Percentiles rank a stretch among this genome's conserved stretches.
These are phyloP conservation scores for Hapsidospora chrysogenum DNA, from an alignment of 495 filamentous ascomycete species.

Conservation along the genomic window DNA sequence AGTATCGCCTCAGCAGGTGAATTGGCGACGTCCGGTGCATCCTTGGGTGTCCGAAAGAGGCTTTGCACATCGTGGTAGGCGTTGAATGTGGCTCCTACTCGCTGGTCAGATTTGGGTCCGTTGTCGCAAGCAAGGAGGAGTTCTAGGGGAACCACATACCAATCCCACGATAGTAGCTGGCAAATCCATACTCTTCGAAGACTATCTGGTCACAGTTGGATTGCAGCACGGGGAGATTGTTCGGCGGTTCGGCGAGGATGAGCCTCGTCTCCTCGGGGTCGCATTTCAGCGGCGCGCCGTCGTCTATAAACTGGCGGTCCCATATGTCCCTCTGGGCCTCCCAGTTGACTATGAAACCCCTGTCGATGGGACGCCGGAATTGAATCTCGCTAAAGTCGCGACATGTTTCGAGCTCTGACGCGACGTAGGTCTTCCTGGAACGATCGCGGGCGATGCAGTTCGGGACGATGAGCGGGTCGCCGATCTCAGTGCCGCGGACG, in stretches of 20 bases:
- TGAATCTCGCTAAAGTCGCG: constrained; percentile 78
- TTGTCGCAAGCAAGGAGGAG: constrained; percentile 1
- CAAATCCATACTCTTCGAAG: constrained; percentile 96
- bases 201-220: constrained; percentile 88
- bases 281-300: constrained; percentile 46
- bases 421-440: constrained; percentile 61
- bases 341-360: constrained; percentile 93
- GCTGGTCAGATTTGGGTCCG: constrained; percentile 4
- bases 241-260: constrained; percentile 81
- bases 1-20: constrained; percentile 65
- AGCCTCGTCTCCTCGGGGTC: constrained; percentile 70
- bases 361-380: constrained; percentile 85
- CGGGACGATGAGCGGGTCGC: constrained; percentile 55
- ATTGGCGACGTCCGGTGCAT: constrained; percentile 22
- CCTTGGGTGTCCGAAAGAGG: constrained; percentile 35
- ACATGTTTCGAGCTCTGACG: constrained; percentile 62
- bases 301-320: constrained; percentile 77
- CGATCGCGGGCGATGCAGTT: constrained; percentile 81
- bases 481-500: constrained; percentile 25
- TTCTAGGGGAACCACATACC: constrained; percentile 29
- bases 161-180: constrained; percentile 59
- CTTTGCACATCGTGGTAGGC: constrained; percentile 65
- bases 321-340: constrained; percentile 91
- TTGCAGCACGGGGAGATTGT: constrained; percentile 63
- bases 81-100: constrained; percentile 44